Conservation (phyloP, 2,329 filamentous ascomycete genomes). For the Penicillium hesseltinei region DNA sequence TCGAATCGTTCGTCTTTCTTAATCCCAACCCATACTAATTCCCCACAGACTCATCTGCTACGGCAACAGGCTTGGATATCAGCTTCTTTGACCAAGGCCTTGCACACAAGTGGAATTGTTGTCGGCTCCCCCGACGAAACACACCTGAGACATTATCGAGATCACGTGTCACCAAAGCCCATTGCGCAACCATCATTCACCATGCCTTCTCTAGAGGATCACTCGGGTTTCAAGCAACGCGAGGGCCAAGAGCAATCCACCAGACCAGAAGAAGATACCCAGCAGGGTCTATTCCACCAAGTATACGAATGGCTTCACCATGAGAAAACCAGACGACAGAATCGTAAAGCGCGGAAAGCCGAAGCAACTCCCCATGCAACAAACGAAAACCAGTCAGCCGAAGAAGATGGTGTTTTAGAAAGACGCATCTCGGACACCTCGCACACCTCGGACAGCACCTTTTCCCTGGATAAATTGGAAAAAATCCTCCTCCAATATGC, state of each 20-base stretch:
- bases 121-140: slow-evolving; percentile 20
- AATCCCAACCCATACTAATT: slow-evolving; percentile 20
- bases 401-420: slow-evolving; percentile 26
- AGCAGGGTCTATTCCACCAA: slow-evolving; percentile 61
- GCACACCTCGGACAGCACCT: slow-evolving; percentile 64
- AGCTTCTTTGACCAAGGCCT: slow-evolving; percentile 24
- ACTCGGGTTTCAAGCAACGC: slow-evolving; percentile 27
- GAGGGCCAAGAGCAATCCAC: slow-evolving; percentile 30
- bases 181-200: slow-evolving; percentile 26
- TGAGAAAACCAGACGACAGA: slow-evolving; percentile 67
- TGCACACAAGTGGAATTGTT: slow-evolving; percentile 18
- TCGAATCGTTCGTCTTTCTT: slow-evolving; percentile 10
- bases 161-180: slow-evolving; percentile 27
- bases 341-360: slow-evolving; percentile 52
- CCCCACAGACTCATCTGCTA: slow-evolving; percentile 28
- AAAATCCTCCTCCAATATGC: slow-evolving; percentile 58
- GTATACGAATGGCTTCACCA: slow-evolving; percentile 80
- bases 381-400: slow-evolving; percentile 18
- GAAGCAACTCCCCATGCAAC: slow-evolving; percentile 41
- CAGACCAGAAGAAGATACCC: slow-evolving; percentile 32
- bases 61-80: slow-evolving; percentile 29
- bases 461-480: slow-evolving; percentile 78
- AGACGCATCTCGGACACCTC: slow-evolving; percentile 57
- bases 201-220: slow-evolving; percentile 30
- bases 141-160: slow-evolving; percentile 30